phyloP scores from a whole-genome alignment of 805 yeast genomes.

The Brettanomyces sp. region DNA sequence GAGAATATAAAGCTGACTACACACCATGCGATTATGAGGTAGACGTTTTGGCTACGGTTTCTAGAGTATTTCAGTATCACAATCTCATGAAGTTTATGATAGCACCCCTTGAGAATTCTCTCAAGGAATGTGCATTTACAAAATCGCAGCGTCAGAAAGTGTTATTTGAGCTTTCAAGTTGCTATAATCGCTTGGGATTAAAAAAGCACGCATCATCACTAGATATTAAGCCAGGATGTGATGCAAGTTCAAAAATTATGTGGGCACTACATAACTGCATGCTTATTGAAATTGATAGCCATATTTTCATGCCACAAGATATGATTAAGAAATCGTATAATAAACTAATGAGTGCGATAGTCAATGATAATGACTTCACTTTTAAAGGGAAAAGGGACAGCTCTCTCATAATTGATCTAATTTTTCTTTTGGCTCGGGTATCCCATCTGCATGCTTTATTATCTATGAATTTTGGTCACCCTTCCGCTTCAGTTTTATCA shows the following conservation, averaged over 20 bases:
- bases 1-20: neutral
- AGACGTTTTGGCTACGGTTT: conserved; percentile 19
- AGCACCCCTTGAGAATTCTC: conserved; percentile 8
- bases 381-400: conserved; percentile 11
- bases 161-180: neutral
- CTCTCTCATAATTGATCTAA: conserved; percentile 8
- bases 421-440: conserved; percentile 23
- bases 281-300: no score
- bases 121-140: neutral
- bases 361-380: neutral
- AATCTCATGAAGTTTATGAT: conserved; percentile 8
- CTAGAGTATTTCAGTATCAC: conserved; percentile 18
- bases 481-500: conserved; percentile 27
- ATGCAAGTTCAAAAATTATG: no score
- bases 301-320: neutral
- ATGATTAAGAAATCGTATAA: neutral
- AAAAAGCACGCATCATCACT: no score
- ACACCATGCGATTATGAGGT: conserved; percentile 20
- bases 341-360: neutral
- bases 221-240: no score
- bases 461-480: conserved; percentile 7
- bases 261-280: no score
- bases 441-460: conserved; percentile 19
- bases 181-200: neutral
- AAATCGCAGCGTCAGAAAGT: neutral